Evolutionary conservation across 495 filamentous ascomycete species (phyloP), one percentile per base, ranked within the genome.

Genomic region (Hypoxylon lienhwacheense): DNA sequence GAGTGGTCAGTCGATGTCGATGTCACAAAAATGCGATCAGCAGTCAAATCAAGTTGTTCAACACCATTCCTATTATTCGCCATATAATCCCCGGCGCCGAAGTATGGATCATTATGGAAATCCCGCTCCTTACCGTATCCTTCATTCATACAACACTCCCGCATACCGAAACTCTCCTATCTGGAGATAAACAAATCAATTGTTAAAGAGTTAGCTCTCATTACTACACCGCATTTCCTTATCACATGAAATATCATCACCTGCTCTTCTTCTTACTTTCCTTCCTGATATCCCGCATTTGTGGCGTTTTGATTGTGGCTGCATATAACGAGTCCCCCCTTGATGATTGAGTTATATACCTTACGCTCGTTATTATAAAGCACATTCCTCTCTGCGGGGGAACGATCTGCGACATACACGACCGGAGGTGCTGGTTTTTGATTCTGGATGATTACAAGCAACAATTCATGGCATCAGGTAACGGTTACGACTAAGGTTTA

Each of bases 91-190:
- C 39, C 68, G 73, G 10, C 70, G 70, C 46, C 68, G 66, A 36
- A 76, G 74, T 33, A 17, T 65, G 11, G 62, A 63, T 35, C 62
- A 63, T 20, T 48, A 65, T 54, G 62, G 67, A 48, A 51, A 59
- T 32, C 52, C 64, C 12, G 47, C 55, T 11, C 75, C 69, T 7
- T 76, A 71, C 37, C 73, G 75, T 5, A 59, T 76, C 22, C 63
- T 77, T 10, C 73, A 77, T 47, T 76, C 73, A 49, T 77, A 77
- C 48, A 74, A 77, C 47, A 76, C 75, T 3, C 73, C 75, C 5
- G 73, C 73, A 8, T 77, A 77, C 48, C 68, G 72, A 12, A 59
- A 69, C 35, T 70, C 60, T 4, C 75, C 75, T 1, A 76, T 77
- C 17, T 76, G 75, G 73, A 64, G 71, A 24, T 77, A 39, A 70